Base-by-base conservation (phyloP, 2,329 filamentous ascomycete species). In the Clonostachys rosea region DNA sequence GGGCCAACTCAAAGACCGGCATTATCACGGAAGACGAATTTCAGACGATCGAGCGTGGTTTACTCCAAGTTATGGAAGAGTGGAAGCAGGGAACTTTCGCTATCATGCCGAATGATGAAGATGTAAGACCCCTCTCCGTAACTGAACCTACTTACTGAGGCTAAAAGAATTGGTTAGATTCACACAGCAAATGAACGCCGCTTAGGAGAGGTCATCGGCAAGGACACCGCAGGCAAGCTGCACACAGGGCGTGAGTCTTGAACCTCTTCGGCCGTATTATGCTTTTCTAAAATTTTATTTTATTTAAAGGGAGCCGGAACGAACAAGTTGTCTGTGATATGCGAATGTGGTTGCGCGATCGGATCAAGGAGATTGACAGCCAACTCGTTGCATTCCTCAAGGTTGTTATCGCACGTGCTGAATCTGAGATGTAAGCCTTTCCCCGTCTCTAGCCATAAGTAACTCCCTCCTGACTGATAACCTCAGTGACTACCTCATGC, bases 21-120 rank as follows among this genome's bases (percentile, higher is more conserved):
- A 90, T 94, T 59, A 76, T 95, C 43, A 86, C 81, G 14, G 59
- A 78, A 41, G 78, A 81, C 52, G 89, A 95, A 65, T 92, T 95
- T 66, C 58, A 73, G 47, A 75, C 80, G 58, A 91, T 95, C 59
- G 85, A 92, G 70, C 67, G 73, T 43, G 90, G 90, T 34, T 78
- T 95, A 52, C 69, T 74, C 40, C 68, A 71, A 40, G 76, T 83
- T 12, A 63, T 72, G 66, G 56, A 75, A 50, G 79, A 84, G 62
- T 83, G 79, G 79, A 63, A 72, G 47, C 50, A 59, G 2, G 74
- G 65, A 42, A 74, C 62, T 2, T 84, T 84, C 60, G 61, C 60
- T 42, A 78, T 81, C 50, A 65, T 74, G 46, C 69, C 76, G 1
- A 71, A 72, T 44, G 73, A 74, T 30, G 78, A 82, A 57, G 81